Evolutionary conservation across 2,329 filamentous ascomycete species (phyloP), one percentile per base, ranked within the genome.

Genomic region (Teratosphaeria nubilosa): DNA sequence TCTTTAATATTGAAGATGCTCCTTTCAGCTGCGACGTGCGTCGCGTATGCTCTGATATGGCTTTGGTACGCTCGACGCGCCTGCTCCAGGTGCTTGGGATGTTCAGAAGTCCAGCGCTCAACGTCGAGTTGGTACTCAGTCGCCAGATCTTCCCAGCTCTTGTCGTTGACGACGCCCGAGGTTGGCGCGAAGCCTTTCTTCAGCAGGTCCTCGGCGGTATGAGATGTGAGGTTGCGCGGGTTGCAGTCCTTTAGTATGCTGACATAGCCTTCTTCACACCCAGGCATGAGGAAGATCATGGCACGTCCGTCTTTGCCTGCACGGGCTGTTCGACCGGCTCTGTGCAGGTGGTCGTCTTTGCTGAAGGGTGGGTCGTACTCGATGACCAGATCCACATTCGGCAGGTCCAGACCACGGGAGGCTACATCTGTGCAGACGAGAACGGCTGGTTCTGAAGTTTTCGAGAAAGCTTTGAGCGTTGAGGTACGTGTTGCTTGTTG

Each of bases 341-440:
- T 87, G 75, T 99, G 94, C 7, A 96, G 82, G 72, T 99, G 94
- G 72, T 99, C 94, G 60, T 91, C 88, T 25, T 90, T 86, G 70
- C 88, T 90, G 74, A 97, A 97, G 2, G 94, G 90, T 0, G 94
- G 91, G 70, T 99, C 94, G 70, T 96, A 97, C 72, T 99, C 94
- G 58, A 99, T 83, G 54, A 99, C 91, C 22, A 96, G 80, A 71
- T 99, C 94, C 55, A 99, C 90, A 55, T 94, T 92, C 0, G 92
- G 92, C 16, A 99, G 83, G 78, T 99, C 94, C 50, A 99, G 85
- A 76, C 94, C 94, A 69, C 94, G 90, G 22, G 94, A 94, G 13
- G 94, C 90, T 55, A 99, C 94, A 69, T 99, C 94, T 1, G 94
- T 99, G 65, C 91, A 95, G 63, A 99, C 83, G 16, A 99, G 82